A percentile compares a stretch with the other conserved stretches of the same genome.
Evolutionary conservation across 768 basidiomycete genomes (phyloP).

Genomic region (Dioszegia crocea): DNA sequence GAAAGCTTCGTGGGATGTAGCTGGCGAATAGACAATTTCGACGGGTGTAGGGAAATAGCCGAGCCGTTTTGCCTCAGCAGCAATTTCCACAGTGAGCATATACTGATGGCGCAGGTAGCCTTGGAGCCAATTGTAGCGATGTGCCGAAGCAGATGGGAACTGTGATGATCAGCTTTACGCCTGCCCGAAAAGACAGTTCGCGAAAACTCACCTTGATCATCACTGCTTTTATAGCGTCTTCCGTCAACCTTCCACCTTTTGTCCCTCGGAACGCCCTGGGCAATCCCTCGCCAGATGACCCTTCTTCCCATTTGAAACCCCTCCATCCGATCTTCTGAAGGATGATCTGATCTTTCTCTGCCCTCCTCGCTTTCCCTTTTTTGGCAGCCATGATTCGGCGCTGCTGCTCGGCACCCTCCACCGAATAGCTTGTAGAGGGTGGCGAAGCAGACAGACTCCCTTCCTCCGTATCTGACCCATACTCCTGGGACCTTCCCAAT

Average conservation of each 20-base stretch:
- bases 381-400: slow-evolving; percentile 18
- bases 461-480: neutral
- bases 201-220: slow-evolving; percentile 61
- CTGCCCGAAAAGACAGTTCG: too few relatives aligned
- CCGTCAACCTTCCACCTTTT: slow-evolving; percentile 44
- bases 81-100: slow-evolving; percentile 56
- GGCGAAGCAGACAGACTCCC: slow-evolving; percentile 1
- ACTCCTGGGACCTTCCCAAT: neutral
- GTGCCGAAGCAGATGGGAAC: slow-evolving; percentile 86
- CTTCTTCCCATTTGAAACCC: slow-evolving; percentile 48
- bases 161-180: slow-evolving; percentile 47
- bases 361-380: slow-evolving; percentile 16
- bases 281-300: slow-evolving; percentile 32
- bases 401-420: slow-evolving; percentile 23
- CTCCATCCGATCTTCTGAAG: slow-evolving; percentile 39
- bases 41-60: slow-evolving; percentile 33
- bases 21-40: slow-evolving; percentile 12
- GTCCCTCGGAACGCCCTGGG: slow-evolving; percentile 38
- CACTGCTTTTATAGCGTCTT: slow-evolving; percentile 48
- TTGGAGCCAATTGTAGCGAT: slow-evolving; percentile 75
- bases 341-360: slow-evolving; percentile 27
- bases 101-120: slow-evolving; percentile 78
- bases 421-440: slow-evolving; percentile 14
- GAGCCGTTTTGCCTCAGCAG: slow-evolving; percentile 34
- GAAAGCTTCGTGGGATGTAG: slow-evolving; percentile 5